Evolutionary conservation across 176 grass and related monocot genomes (phyloP).

Genomic region (Oryza australiensis): DNA sequence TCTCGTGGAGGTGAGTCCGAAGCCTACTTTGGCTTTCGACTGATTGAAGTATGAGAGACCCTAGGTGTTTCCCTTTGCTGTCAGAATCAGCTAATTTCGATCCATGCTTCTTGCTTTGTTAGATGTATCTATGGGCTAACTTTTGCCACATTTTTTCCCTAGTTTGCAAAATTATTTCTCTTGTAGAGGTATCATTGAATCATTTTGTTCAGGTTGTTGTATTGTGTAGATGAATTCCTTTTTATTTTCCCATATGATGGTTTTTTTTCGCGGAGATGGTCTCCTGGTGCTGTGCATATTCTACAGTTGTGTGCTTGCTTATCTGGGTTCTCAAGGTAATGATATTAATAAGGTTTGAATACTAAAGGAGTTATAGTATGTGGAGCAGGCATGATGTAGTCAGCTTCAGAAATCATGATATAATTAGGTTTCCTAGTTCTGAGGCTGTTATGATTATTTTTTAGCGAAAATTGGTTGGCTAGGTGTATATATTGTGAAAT

Average conservation of each 20-base stretch:
- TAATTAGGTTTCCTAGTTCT: background rate
- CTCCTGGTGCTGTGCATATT: background rate
- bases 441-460: background rate
- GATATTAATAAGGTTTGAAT: background rate
- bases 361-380: background rate
- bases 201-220: background rate
- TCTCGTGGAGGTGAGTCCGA: slow-evolving; percentile 60
- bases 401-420: background rate
- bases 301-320: background rate
- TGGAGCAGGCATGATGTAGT: background rate
- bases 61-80: background rate
- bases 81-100: background rate
- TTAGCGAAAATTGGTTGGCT: background rate
- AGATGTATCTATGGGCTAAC: background rate
- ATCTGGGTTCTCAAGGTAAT: background rate
- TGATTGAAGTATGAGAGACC: background rate
- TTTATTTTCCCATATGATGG: background rate
- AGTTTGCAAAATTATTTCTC: background rate
- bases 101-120: background rate
- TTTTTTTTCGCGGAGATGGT: background rate
- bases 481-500: background rate
- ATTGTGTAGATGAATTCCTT: background rate
- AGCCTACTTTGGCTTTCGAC: slow-evolving; percentile 9
- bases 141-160: background rate
- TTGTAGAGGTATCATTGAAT: background rate